Conservation (phyloP, 2,329 filamentous ascomycete genomes). For the Macroventuria anomochaeta region DNA sequence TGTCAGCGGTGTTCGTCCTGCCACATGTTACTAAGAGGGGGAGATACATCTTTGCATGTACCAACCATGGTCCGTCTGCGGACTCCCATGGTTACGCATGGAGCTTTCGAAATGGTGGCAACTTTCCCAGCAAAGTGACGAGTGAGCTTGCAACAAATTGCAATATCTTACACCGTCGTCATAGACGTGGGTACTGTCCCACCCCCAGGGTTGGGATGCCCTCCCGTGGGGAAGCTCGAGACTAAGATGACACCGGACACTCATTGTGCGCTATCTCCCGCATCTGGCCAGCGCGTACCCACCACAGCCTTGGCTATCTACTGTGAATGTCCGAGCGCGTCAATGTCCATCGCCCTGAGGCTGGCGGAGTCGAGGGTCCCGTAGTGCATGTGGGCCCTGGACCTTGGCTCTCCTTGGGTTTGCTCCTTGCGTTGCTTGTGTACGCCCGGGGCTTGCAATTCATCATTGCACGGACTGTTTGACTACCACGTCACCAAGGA, state of each 20-base stretch:
- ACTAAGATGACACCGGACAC: constrained; percentile 26
- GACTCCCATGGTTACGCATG: constrained; percentile 23
- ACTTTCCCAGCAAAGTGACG: constrained; percentile 1
- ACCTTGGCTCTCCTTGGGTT: constrained; percentile 43
- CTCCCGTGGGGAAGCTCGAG: constrained; percentile 20
- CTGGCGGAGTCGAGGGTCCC: constrained; percentile 38
- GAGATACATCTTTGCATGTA: constrained; percentile 17
- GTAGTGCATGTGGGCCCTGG: constrained; percentile 31
- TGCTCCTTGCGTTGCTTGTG: constrained; percentile 49
- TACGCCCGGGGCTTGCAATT: constrained; percentile 33
- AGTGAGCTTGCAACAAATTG: neutral
- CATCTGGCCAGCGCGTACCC: constrained; percentile 22
- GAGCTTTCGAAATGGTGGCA: constrained; percentile 10
- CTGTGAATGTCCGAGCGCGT: constrained; percentile 26
- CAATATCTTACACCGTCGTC: neutral
- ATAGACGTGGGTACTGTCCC: constrained; percentile 13
- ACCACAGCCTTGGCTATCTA: constrained; percentile 26
- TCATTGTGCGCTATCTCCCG: constrained; percentile 23
- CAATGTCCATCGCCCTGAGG: constrained; percentile 34
- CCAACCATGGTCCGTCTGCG: constrained; percentile 23
- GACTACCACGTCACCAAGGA: constrained; percentile 46
- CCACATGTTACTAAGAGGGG: constrained; percentile 16
- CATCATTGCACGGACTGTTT: constrained; percentile 40
- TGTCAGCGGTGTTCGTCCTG: constrained; percentile 17
- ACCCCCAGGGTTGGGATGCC: constrained; percentile 5